Evolutionary conservation across 2,329 filamentous ascomycete species (phyloP).

Genomic region (Pseudocercospora cruenta): DNA sequence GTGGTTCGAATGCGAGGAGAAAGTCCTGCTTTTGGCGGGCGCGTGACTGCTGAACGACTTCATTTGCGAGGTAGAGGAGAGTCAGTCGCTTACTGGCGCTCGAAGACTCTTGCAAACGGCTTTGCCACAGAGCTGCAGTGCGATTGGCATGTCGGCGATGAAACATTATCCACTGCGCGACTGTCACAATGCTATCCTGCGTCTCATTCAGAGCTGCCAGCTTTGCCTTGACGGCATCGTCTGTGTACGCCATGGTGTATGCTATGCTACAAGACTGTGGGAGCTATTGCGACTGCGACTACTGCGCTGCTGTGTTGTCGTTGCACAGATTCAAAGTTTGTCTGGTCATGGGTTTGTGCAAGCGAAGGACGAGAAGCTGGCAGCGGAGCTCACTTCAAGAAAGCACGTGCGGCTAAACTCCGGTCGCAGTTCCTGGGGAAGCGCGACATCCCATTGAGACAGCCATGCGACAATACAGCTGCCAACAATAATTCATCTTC

Average conservation of each 20-base stretch:
- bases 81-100: slow-evolving; percentile 79
- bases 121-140: slow-evolving; percentile 89
- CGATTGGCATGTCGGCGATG: slow-evolving; percentile 91
- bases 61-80: slow-evolving; percentile 93
- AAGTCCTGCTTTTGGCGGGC: slow-evolving; percentile 92
- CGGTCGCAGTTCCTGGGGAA: slow-evolving; percentile 7
- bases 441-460: neutral
- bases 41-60: slow-evolving; percentile 95
- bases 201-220: slow-evolving; percentile 95
- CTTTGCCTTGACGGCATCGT: slow-evolving; percentile 93
- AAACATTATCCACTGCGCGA: slow-evolving; percentile 99
- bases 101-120: slow-evolving; percentile 85
- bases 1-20: slow-evolving; percentile 83
- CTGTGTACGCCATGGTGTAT: slow-evolving; percentile 82
- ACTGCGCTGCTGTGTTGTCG: neutral
- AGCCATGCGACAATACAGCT: slow-evolving; percentile 6
- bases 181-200: slow-evolving; percentile 93
- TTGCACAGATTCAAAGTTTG: neutral
- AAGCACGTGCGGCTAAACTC: neutral
- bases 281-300: neutral
- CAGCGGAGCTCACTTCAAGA: neutral
- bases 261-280: neutral
- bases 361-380: neutral
- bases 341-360: neutral
- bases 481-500: neutral